phyloP scores from a whole-genome alignment of 2,329 filamentous ascomycete species.

The Botryosphaeria dothidea region DNA sequence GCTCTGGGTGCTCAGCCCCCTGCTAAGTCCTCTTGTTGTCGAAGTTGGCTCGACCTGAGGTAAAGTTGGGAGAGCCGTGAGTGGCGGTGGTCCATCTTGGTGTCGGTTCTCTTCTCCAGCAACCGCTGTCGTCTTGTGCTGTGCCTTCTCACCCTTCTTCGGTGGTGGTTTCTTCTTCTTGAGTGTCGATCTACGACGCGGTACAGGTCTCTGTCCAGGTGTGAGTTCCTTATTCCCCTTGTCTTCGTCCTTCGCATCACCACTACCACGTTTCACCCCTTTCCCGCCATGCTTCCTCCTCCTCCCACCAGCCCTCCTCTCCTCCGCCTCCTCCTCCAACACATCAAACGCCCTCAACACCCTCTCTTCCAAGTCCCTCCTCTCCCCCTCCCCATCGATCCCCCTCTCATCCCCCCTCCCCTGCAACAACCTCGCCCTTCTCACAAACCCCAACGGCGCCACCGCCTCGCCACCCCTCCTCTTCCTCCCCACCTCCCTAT shows the following conservation, averaged over 20 bases:
- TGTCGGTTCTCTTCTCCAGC: background rate
- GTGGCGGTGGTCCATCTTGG: background rate
- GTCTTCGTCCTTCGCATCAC: background rate
- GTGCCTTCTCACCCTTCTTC: background rate
- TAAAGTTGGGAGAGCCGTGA: background rate
- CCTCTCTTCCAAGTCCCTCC: slow-evolving; percentile 45
- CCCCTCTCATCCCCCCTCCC: slow-evolving; percentile 23
- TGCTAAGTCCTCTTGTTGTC: background rate
- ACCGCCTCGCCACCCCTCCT: background rate
- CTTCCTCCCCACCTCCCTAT: slow-evolving; percentile 50
- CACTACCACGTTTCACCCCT: background rate
- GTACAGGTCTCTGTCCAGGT: background rate
- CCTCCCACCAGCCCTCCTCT: background rate
- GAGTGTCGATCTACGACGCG: background rate
- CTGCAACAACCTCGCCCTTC: slow-evolving; percentile 6
- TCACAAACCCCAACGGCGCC: background rate
- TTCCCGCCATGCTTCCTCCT: background rate
- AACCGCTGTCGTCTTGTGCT: background rate
- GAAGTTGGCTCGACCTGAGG: background rate
- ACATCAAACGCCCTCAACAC: slow-evolving; percentile 22
- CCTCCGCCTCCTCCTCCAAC: background rate
- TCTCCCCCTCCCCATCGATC: slow-evolving; percentile 36
- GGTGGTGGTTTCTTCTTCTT: background rate
- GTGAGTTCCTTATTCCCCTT: background rate
- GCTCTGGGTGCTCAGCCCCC: background rate